Evolutionary conservation across 2,329 filamentous ascomycete genomes (phyloP).

Genomic region (Aspergillus alliaceus): DNA sequence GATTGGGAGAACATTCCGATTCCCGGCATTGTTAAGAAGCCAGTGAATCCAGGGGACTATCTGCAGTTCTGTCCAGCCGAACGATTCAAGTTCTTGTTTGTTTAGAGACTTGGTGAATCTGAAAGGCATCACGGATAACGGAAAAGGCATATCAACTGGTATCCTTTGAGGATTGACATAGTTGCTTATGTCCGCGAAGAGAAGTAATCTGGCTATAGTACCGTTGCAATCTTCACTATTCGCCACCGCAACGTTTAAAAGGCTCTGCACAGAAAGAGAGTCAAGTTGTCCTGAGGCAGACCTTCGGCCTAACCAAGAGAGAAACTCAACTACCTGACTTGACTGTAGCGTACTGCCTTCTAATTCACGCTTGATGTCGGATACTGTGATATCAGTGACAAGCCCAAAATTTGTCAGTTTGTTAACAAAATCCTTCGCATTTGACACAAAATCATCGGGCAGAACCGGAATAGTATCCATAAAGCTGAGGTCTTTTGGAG

Average conservation of each 20-base stretch:
- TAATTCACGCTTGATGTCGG: slow-evolving; percentile 81
- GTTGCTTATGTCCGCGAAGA: slow-evolving; percentile 71
- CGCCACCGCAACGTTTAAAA: slow-evolving; percentile 70
- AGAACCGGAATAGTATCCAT: slow-evolving; percentile 86
- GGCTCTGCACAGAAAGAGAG: slow-evolving; percentile 60
- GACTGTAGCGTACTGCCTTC: slow-evolving; percentile 78
- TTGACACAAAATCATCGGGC: slow-evolving; percentile 70
- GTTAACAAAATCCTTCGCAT: slow-evolving; percentile 69
- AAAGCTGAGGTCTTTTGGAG: slow-evolving; percentile 69
- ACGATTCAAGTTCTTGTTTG: slow-evolving; percentile 67
- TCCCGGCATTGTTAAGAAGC: slow-evolving; percentile 66
- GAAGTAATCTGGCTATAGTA: slow-evolving; percentile 69
- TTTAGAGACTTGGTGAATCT: slow-evolving; percentile 73
- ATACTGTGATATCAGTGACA: slow-evolving; percentile 81
- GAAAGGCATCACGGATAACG: slow-evolving; percentile 79
- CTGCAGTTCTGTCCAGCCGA: slow-evolving; percentile 85
- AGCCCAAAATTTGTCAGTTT: slow-evolving; percentile 82
- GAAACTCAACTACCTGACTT: slow-evolving; percentile 75
- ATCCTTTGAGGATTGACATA: slow-evolving; percentile 78
- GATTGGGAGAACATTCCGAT: slow-evolving; percentile 56
- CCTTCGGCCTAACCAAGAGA: slow-evolving; percentile 79
- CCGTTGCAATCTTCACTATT: slow-evolving; percentile 59
- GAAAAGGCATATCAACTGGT: slow-evolving; percentile 76
- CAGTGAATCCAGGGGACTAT: slow-evolving; percentile 83
- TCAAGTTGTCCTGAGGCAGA: slow-evolving; percentile 73